Conservation (phyloP, 2,329 filamentous ascomycete genomes). For the Fusarium sp. region DNA sequence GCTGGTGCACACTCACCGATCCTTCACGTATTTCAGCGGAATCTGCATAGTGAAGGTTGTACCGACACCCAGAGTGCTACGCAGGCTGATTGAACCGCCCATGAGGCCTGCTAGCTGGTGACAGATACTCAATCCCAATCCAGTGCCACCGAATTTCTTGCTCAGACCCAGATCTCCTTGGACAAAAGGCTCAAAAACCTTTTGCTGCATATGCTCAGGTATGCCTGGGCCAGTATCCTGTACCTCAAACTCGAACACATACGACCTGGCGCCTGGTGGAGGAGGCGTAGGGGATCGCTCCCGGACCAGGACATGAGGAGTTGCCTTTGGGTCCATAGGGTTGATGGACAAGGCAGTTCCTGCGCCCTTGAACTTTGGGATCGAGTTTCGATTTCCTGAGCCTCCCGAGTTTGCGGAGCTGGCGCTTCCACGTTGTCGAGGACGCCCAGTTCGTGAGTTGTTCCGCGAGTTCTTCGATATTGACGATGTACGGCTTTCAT, state of each 20-base stretch:
- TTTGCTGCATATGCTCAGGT: conserved; percentile 76
- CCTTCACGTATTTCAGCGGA: conserved; percentile 79
- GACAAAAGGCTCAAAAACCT: conserved; percentile 93
- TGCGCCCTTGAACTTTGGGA: conserved; percentile 43
- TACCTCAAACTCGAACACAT: conserved; percentile 87
- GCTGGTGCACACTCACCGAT: conserved; percentile 51
- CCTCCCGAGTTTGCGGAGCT: conserved; percentile 61
- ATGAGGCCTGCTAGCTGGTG: conserved; percentile 85
- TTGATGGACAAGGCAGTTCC: conserved; percentile 70
- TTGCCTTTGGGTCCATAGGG: conserved; percentile 65
- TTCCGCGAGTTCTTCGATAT: conserved; percentile 59
- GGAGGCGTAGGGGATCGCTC: conserved; percentile 69
- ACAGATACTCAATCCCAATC: conserved; percentile 88
- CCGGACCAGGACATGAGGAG: conserved; percentile 57
- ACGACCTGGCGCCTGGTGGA: conserved; percentile 69
- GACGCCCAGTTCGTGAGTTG: conserved; percentile 53
- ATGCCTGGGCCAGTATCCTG: conserved; percentile 91
- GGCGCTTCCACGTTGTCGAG: conserved; percentile 58
- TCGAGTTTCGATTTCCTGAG: conserved; percentile 51
- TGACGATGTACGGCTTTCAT: conserved; percentile 63
- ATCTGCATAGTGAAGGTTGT: conserved; percentile 86
- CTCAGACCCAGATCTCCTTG: conserved; percentile 90
- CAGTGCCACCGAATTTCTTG: conserved; percentile 90
- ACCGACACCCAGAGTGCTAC: conserved; percentile 76
- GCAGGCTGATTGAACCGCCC: conserved; percentile 78